A percentile compares a stretch with the other conserved stretches of the same genome.
Conservation (phyloP, 1,284 basidiomycete species). For the Stygiomarasmius scandens region DNA sequence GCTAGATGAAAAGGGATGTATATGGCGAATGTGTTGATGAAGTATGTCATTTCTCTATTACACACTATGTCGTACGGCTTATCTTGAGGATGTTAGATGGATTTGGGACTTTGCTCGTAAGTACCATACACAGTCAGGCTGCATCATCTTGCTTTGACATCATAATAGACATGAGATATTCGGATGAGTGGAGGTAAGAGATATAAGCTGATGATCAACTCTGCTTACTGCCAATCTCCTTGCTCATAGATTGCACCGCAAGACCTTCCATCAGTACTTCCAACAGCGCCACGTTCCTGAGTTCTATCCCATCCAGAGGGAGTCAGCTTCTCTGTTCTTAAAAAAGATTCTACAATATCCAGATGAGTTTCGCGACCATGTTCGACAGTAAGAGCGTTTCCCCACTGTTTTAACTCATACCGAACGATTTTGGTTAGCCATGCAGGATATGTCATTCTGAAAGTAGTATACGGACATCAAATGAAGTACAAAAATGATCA, state of each 20-base stretch:
- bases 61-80: background rate
- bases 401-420: background rate
- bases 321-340: constrained; percentile 20
- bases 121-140: background rate
- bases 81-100: constrained; percentile 16
- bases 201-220: background rate
- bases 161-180: constrained; percentile 25
- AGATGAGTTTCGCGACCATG: constrained; percentile 25
- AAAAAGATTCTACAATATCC: constrained; percentile 24
- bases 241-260: constrained; percentile 19
- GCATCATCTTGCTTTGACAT: background rate
- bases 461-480: constrained; percentile 32
- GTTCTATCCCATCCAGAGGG: constrained; percentile 20
- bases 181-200: constrained; percentile 30
- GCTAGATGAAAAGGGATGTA: constrained; percentile 4
- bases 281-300: constrained; percentile 15
- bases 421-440: constrained; percentile 16
- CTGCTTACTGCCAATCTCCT: background rate
- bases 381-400: constrained; percentile 30
- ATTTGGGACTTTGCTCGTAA: constrained; percentile 30
- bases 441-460: constrained; percentile 27
- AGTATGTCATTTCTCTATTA: background rate
- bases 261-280: constrained; percentile 26
- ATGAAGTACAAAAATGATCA: constrained; percentile 29
- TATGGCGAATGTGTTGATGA: constrained; percentile 32